phyloP scores from a whole-genome alignment of 108 stramenopile species.

The Skeletonema tropicum region DNA sequence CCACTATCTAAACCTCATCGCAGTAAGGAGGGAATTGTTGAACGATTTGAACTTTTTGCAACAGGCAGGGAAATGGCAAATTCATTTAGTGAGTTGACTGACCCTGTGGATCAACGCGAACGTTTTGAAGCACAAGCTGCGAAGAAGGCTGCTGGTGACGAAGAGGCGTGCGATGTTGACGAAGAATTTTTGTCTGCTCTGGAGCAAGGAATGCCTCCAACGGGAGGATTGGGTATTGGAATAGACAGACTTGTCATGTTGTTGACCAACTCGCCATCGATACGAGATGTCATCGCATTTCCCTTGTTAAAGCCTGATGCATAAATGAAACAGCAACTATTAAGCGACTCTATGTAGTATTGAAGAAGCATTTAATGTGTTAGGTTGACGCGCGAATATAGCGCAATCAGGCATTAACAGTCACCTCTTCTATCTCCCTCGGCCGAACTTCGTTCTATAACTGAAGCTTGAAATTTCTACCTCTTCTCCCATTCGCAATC shows the following conservation, averaged over 20 bases:
- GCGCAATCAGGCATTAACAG: background rate
- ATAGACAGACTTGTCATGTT: slow-evolving; percentile 98
- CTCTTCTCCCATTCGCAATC: no score
- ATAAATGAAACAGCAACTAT: background rate
- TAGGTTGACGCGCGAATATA: no score
- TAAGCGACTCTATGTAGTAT: no score
- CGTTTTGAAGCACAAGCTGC: slow-evolving; percentile 97
- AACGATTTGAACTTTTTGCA: slow-evolving; percentile 98
- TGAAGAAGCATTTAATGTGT: background rate
- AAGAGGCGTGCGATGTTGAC: slow-evolving; percentile 97
- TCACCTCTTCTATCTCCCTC: background rate
- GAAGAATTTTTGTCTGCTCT: slow-evolving; percentile 96
- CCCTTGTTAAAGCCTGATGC: slow-evolving; percentile 85
- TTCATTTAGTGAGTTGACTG: slow-evolving; percentile 97
- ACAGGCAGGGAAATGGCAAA: slow-evolving; percentile 97
- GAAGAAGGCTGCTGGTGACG: slow-evolving; percentile 94
- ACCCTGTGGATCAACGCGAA: slow-evolving; percentile 94
- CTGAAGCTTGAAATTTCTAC: no score
- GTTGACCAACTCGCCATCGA: slow-evolving; percentile 93
- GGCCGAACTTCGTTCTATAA: background rate
- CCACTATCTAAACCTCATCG: slow-evolving; percentile 98
- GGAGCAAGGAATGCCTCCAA: slow-evolving; percentile 99
- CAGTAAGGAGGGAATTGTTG: slow-evolving; percentile 88
- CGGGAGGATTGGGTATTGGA: slow-evolving; percentile 98
- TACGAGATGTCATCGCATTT: slow-evolving; percentile 99